Base-by-base conservation (phyloP, 108 stramenopile genomes). In the Cyclostephanos tholiformis region DNA sequence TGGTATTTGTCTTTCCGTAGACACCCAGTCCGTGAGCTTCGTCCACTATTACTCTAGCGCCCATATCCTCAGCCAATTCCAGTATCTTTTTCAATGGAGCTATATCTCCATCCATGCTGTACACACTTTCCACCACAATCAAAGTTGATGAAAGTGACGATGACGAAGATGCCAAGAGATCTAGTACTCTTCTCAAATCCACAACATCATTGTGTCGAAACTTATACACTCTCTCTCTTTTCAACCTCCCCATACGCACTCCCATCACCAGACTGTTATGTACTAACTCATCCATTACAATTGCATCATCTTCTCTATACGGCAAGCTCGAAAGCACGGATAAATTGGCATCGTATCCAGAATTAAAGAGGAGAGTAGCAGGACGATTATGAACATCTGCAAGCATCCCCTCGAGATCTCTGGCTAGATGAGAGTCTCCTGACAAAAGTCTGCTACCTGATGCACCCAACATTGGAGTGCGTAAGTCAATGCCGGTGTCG, bases 321-420 rank as follows among this genome's bases (percentile, higher is more conserved):
- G 95, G 89, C 17, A 99, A 66, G 63, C 77, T 83, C 10, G 91
- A 92, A 66, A 98, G 51, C 8, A 97, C 82, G 8, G 97, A 87
- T 73, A 97, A 64, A 80, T 99, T 99, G n/a, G 96, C 95, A 81
- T 97, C 98, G 71, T 99, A 99, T 36, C 98, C 98, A 19, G 94
- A 93, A 76, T 98, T 98, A 75, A 91, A 97, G 11, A 98, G 58
- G 26, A 98, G 79, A 14, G 95, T 96, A 4, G 92, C 67, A 36
- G 86, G 86, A 19, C 96, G 82, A 19, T 80, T 69, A 74, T 97
- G 95, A 46, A 91, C 82, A 29, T 29, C 56, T 16, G 94, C 93
- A 52, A 97, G 75, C 27, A 70, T 57, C 5, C 46, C 36, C 77
- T 99, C 98, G 58, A 97, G 63, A 10, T 76, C 68, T 67, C 87